Conservation (phyloP, 208 protist species). For the Acanthamoeba royreba region DNA sequence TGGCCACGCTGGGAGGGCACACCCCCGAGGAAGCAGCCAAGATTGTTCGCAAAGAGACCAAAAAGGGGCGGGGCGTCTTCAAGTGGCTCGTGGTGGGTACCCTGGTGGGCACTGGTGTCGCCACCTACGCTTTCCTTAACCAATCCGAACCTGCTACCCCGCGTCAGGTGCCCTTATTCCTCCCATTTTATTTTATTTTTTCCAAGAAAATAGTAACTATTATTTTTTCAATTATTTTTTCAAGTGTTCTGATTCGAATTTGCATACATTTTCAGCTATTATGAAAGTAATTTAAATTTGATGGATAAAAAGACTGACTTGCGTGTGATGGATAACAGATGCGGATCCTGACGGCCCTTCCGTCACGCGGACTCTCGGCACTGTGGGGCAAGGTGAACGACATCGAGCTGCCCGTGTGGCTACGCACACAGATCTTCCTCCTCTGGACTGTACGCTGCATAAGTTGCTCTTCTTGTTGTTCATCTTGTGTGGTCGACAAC, state of each 20-base stretch:
- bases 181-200: no score
- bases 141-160: background rate
- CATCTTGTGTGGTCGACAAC: no score
- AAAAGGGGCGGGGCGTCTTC: background rate
- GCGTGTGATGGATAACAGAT: background rate
- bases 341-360: background rate
- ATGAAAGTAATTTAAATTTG: background rate
- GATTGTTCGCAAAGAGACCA: no score
- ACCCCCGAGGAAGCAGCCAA: no score
- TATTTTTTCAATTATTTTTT: no score
- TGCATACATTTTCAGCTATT: no score
- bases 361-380: background rate
- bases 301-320: no score
- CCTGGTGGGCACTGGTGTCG: background rate
- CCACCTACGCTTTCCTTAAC: background rate
- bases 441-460: background rate
- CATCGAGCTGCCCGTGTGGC: constrained; percentile 16
- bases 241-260: no score
- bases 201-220: no score
- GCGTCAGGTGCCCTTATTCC: background rate
- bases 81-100: background rate
- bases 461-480: no score
- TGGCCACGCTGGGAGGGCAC: no score
- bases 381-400: constrained; percentile 32
- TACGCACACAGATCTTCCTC: constrained; percentile 3